Evolutionary conservation across 805 yeast genomes (phyloP).

Genomic region (Wickerhamomyces subpelliculosus): DNA sequence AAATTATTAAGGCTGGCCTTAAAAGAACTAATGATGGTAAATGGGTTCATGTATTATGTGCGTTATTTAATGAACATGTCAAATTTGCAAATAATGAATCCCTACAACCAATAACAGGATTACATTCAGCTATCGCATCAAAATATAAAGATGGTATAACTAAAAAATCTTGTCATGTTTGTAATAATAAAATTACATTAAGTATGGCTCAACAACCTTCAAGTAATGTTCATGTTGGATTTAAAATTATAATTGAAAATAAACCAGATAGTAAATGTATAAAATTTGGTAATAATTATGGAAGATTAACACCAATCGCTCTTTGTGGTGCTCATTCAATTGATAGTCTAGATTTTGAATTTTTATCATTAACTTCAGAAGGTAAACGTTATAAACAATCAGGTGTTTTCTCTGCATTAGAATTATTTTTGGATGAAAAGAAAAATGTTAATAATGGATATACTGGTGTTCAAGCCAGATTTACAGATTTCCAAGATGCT

Average conservation of each 20-base stretch:
- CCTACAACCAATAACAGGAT: conserved; percentile 43
- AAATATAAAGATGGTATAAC: conserved; percentile 25
- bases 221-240: conserved; percentile 44
- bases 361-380: conserved; percentile 23
- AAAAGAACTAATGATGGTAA: conserved; percentile 59
- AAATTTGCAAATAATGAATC: conserved; percentile 33
- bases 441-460: conserved; percentile 5
- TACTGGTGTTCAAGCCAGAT: conserved; percentile 32
- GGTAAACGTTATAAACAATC: conserved; percentile 11
- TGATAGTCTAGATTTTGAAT: background rate
- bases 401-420: conserved; percentile 9
- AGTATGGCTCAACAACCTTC: conserved; percentile 33
- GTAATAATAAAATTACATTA: conserved; percentile 49
- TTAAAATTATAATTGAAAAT: conserved; percentile 23
- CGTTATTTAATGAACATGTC: conserved; percentile 44
- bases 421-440: conserved; percentile 16
- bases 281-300: conserved; percentile 22
- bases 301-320: conserved; percentile 37
- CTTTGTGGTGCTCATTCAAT: conserved; percentile 35
- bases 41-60: conserved; percentile 79
- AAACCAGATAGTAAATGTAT: conserved; percentile 17
- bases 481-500: conserved; percentile 26
- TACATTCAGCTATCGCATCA: conserved; percentile 20
- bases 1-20: conserved; percentile 46
- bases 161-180: conserved; percentile 49